phyloP scores from a whole-genome alignment of 2,329 filamentous ascomycete species.

The Samsoniella hepiali region DNA sequence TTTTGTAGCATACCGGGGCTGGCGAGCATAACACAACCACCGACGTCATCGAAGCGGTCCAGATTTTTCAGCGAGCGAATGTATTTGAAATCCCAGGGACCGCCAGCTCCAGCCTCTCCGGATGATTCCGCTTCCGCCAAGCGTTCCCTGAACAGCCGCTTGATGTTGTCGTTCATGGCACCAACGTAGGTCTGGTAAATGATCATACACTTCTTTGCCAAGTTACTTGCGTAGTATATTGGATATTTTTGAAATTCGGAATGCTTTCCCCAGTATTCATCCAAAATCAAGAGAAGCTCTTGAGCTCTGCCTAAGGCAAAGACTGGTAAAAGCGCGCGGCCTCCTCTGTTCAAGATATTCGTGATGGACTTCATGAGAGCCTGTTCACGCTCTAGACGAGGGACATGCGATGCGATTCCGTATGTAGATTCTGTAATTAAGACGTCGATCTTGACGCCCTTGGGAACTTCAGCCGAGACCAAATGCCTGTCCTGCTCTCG shows the following conservation, averaged over 20 bases:
- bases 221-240: constrained; percentile 95
- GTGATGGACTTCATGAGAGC: constrained; percentile 96
- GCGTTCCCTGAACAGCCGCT: constrained; percentile 84
- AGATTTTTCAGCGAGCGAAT: constrained; percentile 89
- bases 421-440: constrained; percentile 98
- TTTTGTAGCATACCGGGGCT: constrained; percentile 98
- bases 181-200: constrained; percentile 98
- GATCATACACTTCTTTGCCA: constrained; percentile 95
- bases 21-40: constrained; percentile 93
- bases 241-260: constrained; percentile 83
- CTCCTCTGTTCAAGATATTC: constrained; percentile 82
- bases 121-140: constrained; percentile 87
- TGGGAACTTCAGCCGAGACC: constrained; percentile 87
- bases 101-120: constrained; percentile 73
- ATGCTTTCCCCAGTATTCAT: constrained; percentile 95
- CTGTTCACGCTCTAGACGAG: constrained; percentile 84
- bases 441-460: constrained; percentile 87
- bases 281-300: constrained; percentile 87
- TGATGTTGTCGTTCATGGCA: constrained; percentile 99
- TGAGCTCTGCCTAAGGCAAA: constrained; percentile 93
- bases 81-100: constrained; percentile 95
- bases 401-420: constrained; percentile 90
- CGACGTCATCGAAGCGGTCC: constrained; percentile 93
- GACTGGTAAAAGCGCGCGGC: constrained; percentile 89
- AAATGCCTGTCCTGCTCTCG: constrained; percentile 93